Base-by-base conservation (phyloP, 2,329 filamentous ascomycete species). In the Penicillium digitatum region DNA sequence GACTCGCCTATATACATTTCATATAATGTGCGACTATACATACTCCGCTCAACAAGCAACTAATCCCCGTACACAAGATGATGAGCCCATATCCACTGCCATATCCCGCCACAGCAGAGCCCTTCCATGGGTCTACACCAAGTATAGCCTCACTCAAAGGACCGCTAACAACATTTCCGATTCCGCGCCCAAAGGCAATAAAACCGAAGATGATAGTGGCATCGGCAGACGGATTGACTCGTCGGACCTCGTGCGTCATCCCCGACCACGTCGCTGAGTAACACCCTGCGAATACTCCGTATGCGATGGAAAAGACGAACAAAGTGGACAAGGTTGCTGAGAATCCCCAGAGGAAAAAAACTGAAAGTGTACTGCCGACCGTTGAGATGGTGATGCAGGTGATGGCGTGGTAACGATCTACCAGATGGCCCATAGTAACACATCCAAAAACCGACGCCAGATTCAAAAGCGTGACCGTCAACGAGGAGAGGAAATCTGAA, bases 111-210 rank as follows among this genome's bases (percentile, higher is more conserved):
- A 35, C 45, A 2, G 59, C 62, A 24, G 55, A 44, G 5, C 44
- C 59, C 24, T 59, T 39, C 60, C 62, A 63, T 7, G 38, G 27
- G 34, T 59, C 62, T 14, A 51, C 59, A 16, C 55, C 47, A 1
- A 70, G 18, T 43, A 72, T 66, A 26, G 71, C 70, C 62, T 81
- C 79, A 45, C 79, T 81, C 39, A 82, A 64, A 0, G 81, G 80
- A 3, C 81, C 81, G 55, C 73, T 76, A 10, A 77, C 73, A 10
- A 83, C 67, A 63, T 77, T 79, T 3, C 80, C 80, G 20, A 82
- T 72, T 0, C 80, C 81, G 42, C 79, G 77, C 0, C 79, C 79
- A 9, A 76, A 76, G 10, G 74, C 74, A 50, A 82, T 68, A 14
- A 77, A 71, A 0, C 74, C 75, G 54, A 82, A 79, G 1, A 81